Base-by-base conservation (phyloP, 352 stramenopile genomes). In the Phytophthora cryptogea region DNA sequence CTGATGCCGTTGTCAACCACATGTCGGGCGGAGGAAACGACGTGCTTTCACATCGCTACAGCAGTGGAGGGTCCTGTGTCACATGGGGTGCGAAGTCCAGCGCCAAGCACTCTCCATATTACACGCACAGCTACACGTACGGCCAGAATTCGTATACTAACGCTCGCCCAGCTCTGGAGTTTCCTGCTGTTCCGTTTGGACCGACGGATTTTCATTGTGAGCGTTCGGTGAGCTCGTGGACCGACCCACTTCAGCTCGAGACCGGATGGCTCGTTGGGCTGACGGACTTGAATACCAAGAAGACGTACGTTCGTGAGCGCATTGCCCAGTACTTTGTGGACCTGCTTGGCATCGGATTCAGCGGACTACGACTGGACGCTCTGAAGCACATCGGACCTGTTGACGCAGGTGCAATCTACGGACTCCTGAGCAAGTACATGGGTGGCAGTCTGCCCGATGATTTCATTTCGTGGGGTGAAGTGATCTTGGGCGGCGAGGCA, bases 251-350 rank as follows among this genome's bases (percentile, higher is more conserved):
- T 16, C 62, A 70, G 10, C 49, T 87, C 5, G 56, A 80, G 50
- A 49, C 41, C 4, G 78, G 78, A 14, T 89, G 80, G 78, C 72
- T 80, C 14, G 59, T 58, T 1, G 66, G 69, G 5, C 44, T 89
- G 3, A 59, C 64, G 8, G 80, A 89, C 40, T 43, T 90, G 8
- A 83, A 89, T 62, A 90, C 81, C 2, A 61, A 54, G 47, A 86
- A 87, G 42, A 64, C 74, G 2, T 77, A 72, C 43, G 77, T 90
- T 31, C 81, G 70, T 23, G 74, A 88, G 27, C 76, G 75, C 39
- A 90, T 90, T 23, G 82, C 80, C 0, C 78, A 87, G 37, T 89
- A 90, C 63, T 82, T 92, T 40, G 78, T 86, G 27, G 80, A 92
- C 32, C 48, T 92, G 5, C 37, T 92, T 5, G 78, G 76, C 5